Base-by-base conservation (phyloP, 75 land plant species). In the Pinus tabuliformis region DNA sequence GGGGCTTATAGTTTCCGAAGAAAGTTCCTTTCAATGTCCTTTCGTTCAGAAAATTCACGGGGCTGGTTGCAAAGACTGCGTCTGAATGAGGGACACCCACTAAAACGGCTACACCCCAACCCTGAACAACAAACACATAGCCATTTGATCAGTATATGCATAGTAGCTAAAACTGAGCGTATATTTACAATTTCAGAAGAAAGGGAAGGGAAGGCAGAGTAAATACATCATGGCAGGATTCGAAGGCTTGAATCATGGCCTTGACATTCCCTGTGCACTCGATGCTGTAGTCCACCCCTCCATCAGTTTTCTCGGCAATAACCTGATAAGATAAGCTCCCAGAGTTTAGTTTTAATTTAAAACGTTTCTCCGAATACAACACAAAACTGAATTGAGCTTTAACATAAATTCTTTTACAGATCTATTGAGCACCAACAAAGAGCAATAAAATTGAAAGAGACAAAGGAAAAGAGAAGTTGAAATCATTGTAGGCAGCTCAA, bases 251-350 rank as follows among this genome's bases (percentile, higher is more conserved):
- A 13, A 82, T 77, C 82, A 86, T 87, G 30, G 79, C 86, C 20
- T 79, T 76, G n/a, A 84, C 78, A 63, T 81, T 87, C 20, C 91
- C 90, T 16, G 79, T 85, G 82, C 91, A 90, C 73, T 90, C 91
- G 56, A 90, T 70, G 57, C 87, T 85, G 62, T 81, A 73, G 62
- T 90, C 90, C 52, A 87, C 91, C 9, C 91, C 91, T 8, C 91
- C 91, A 78, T 87, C 80, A 33, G 87, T 87, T n/a, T 9, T 17
- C 21, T 87, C 87, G 12, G 70, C 78, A 68, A 90, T 80, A 3
- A 90, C 89, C 49, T 42, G 49, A 6, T 42, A 42, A 42, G n/a
- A 6, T 6, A 45, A 45, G 9, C 9, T 42, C 49, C 6, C 6
- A 42, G 49, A 42, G 6, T 42, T 42, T 42, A 42, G 6, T 42